These are phyloP conservation scores for Ascochyta clinopodiicola DNA, from an alignment of 2,329 filamentous ascomycete genomes.

Conservation along the genomic window DNA sequence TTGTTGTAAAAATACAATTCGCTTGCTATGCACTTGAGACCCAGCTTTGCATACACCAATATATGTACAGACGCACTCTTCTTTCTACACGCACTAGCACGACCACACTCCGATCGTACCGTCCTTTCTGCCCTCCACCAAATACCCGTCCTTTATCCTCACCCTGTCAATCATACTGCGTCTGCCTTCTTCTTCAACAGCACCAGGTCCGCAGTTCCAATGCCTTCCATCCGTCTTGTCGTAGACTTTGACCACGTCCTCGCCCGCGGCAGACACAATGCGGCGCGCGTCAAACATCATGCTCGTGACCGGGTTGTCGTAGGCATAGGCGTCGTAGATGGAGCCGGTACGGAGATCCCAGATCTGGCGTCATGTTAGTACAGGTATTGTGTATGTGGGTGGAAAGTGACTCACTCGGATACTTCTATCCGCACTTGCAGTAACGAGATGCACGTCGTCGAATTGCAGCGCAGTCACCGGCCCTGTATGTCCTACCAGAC, in stretches of 20 bases:
- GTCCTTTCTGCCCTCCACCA: constrained; percentile 87
- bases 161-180: constrained; percentile 74
- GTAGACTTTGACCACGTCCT: constrained; percentile 96
- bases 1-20: constrained; percentile 12
- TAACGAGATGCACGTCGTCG: constrained; percentile 93
- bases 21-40: constrained; percentile 14
- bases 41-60: constrained; percentile 19
- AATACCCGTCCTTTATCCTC: constrained; percentile 89
- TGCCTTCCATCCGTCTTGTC: constrained; percentile 95
- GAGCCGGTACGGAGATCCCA: constrained; percentile 97
- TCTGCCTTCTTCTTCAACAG: constrained; percentile 68
- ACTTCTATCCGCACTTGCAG: constrained; percentile 89
- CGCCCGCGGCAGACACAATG: constrained; percentile 88
- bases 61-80: constrained; percentile 21
- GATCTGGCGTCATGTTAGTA: constrained; percentile 67
- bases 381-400: not conserved
- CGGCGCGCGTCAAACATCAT: constrained; percentile 96
- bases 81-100: constrained; percentile 30
- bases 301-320: constrained; percentile 87
- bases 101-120: constrained; percentile 88
- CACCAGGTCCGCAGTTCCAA: constrained; percentile 93
- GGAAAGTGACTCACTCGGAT: constrained; percentile 74
- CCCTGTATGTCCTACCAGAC: constrained; percentile 92
- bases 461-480: constrained; percentile 95
- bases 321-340: constrained; percentile 94